phyloP scores from a whole-genome alignment of 768 basidiomycete genomes.

The Agrocybe praecox region DNA sequence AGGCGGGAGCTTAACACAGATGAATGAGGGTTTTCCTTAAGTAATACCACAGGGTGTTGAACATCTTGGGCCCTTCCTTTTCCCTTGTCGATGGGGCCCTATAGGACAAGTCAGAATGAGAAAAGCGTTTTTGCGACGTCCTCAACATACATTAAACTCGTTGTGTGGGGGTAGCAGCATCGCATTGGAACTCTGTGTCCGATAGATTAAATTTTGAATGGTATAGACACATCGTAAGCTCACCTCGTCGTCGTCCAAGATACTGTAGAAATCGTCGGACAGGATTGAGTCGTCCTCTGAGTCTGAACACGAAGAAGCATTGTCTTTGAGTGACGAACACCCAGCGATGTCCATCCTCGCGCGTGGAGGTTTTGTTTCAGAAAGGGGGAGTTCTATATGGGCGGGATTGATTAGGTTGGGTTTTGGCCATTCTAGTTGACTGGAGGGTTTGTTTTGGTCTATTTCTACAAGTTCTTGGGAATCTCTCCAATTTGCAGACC shows the following conservation, averaged over 20 bases:
- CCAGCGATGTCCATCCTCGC: not conserved
- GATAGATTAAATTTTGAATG: not conserved
- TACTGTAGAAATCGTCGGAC: conserved; percentile 24
- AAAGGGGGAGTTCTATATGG: not conserved
- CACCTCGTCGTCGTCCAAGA: conserved; percentile 15
- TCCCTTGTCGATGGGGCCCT: not conserved
- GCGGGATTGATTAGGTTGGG: not conserved
- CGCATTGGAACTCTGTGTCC: conserved; percentile 6
- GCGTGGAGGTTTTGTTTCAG: not conserved
- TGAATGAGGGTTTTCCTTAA: conserved; percentile 1
- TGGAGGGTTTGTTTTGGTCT: conserved; percentile 7
- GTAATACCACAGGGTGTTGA: not conserved
- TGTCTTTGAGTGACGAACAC: not conserved
- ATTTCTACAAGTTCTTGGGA: not conserved
- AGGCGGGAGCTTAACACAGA: conserved; percentile 13
- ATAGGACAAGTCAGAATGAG: not conserved
- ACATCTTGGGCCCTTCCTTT: conserved; percentile 1
- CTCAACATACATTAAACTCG: not conserved
- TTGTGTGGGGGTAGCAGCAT: not conserved
- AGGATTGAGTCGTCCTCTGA: conserved; percentile 13
- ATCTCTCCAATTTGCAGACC: conserved; percentile 19
- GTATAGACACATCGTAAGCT: not conserved
- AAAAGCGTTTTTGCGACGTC: not conserved
- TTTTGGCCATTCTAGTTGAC: conserved; percentile 3
- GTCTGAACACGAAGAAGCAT: not conserved